Percentiles rank a stretch among this genome's conserved stretches.
phyloP scores from a whole-genome alignment of 495 filamentous ascomycete genomes.

The Aspergillus hancockii region DNA sequence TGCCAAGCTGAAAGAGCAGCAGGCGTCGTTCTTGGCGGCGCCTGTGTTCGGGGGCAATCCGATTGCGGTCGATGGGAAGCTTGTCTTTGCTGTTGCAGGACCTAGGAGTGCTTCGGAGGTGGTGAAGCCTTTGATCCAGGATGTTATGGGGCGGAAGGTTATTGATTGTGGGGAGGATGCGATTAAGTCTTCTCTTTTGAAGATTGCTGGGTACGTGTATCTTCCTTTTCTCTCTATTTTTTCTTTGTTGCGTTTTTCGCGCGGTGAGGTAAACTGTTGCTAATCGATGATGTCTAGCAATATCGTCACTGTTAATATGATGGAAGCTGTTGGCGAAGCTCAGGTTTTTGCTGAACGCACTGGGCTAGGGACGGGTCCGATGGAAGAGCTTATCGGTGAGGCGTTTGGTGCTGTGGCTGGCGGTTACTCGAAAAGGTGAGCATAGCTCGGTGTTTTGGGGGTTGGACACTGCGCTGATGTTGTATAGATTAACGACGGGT shows the following conservation, averaged over 20 bases:
- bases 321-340: constrained; percentile 54
- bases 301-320: constrained; percentile 48
- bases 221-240: constrained; percentile 2
- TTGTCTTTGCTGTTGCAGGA: constrained; percentile 50
- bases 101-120: constrained; percentile 33
- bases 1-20: constrained; percentile 33
- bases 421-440: constrained; percentile 49
- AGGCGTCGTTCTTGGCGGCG: constrained; percentile 42
- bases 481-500: constrained; percentile 42
- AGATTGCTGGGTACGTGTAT: constrained; percentile 42
- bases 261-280: no score
- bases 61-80: constrained; percentile 44
- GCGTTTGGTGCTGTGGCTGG: constrained; percentile 53
- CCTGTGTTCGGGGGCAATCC: constrained; percentile 50
- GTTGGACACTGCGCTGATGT: background rate
- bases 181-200: constrained; percentile 45
- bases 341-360: constrained; percentile 58
- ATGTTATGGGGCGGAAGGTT: constrained; percentile 47
- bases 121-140: constrained; percentile 47
- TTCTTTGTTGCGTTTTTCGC: no score
- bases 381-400: constrained; percentile 53
- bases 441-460: background rate
- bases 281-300: constrained; percentile 33
- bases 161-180: constrained; percentile 52
- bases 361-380: constrained; percentile 48